These are phyloP conservation scores for Cordyceps cateniannulata DNA, from an alignment of 2,329 filamentous ascomycete genomes.

Conservation along the genomic window DNA sequence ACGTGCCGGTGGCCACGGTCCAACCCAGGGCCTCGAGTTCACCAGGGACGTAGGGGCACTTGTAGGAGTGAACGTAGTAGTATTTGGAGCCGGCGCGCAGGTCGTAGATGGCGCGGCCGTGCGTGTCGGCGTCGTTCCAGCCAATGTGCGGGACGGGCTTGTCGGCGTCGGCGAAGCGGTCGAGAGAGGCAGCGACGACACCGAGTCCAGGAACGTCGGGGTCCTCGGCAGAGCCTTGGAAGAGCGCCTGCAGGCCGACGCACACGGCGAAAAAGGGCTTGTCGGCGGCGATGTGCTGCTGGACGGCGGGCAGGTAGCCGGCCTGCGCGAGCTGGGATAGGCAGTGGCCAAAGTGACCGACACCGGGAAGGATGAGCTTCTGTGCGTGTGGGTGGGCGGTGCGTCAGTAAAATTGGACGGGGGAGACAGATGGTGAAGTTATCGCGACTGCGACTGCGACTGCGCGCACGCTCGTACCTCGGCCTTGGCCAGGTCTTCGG, in stretches of 20 bases:
- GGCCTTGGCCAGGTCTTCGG: conserved; percentile 76
- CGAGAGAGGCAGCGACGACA: conserved; percentile 63
- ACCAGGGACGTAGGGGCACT: conserved; percentile 66
- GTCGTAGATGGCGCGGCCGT: conserved; percentile 59
- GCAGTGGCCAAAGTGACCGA: conserved; percentile 97
- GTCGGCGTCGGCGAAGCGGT: conserved; percentile 66
- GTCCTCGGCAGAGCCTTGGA: conserved; percentile 78
- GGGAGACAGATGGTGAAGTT: background rate
- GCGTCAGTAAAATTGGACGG: background rate
- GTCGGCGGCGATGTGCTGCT: conserved; percentile 75
- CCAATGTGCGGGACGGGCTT: conserved; percentile 99
- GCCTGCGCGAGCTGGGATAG: conserved; percentile 74
- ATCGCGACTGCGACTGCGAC: background rate
- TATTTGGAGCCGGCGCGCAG: conserved; percentile 81
- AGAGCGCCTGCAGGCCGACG: conserved; percentile 87
- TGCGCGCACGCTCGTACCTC: conserved; percentile 50
- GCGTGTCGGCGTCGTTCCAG: conserved; percentile 84
- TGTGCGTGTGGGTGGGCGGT: conserved; percentile 29
- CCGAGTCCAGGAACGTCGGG: conserved; percentile 65
- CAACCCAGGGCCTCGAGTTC: conserved; percentile 77
- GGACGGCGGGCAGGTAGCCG: conserved; percentile 78
- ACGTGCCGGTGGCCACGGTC: conserved; percentile 84
- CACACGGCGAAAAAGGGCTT: conserved; percentile 99
- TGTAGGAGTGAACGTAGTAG: conserved; percentile 98
- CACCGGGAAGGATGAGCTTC: conserved; percentile 92